Evolutionary conservation across 352 stramenopile species (phyloP), one percentile per base, ranked within the genome.

Genomic region (Blastocystis sp.): DNA sequence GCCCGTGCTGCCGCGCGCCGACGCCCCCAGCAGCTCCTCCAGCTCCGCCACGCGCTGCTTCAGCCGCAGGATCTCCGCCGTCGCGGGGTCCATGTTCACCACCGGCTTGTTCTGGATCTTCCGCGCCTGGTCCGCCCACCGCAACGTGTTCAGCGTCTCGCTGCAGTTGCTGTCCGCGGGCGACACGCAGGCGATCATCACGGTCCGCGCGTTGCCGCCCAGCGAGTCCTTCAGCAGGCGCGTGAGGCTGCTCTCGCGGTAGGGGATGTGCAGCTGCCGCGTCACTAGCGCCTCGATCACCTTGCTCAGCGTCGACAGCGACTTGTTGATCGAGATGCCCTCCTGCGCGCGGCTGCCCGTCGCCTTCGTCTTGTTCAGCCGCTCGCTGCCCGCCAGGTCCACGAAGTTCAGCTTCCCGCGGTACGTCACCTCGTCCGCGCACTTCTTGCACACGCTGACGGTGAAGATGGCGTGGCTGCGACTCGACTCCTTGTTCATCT

Each of bases 61-160:
- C 89, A 96, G 95, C 88, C 95, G 93, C 23, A 93, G 91, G 53
- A 97, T 88, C 89, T 96, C 94, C n/a, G 93, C 92, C 79, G 95
- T 93, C 84, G 96, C 96, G 0, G 94, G 94, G 78, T 98, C 95
- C 66, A 97, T 93, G 90, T 98, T 98, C 77, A 97, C 92, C 0
- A 94, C 93, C 2, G 95, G 94, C 66, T 96, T 96, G 92, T 98
- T 98, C 89, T 97, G 96, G 89, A 98, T 98, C 88, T 98, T 98
- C 78, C 97, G 94, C 48, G 96, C 95, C 0, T 95, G 93, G 84
- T 98, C 97, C 0, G 96, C 96, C 82, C 98, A 98, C 52, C 95
- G 93, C 45, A 98, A 90, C 62, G 96, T 98, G 48, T 93, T 97
- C 7, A 98, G 86, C 1, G 95, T 98, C 88, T 98, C 96, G 87